Evolutionary conservation across 2,329 filamentous ascomycete genomes (phyloP).

Genomic region (Dactylonectria estremocensis): DNA sequence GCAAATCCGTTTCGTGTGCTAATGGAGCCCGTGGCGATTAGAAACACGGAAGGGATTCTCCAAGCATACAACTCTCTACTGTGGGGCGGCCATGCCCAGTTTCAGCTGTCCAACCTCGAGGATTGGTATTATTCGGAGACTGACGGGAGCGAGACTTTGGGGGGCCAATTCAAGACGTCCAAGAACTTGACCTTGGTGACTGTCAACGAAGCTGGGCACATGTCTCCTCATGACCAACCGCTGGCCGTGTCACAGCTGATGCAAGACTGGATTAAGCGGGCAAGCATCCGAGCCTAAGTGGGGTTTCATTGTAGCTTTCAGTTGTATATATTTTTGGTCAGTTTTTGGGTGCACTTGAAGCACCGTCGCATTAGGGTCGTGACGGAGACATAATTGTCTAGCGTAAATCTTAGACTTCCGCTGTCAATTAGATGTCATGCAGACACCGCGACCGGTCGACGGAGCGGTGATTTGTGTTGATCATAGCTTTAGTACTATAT

Average conservation of each 20-base stretch:
- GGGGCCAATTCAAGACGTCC: not conserved
- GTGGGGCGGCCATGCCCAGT: not conserved
- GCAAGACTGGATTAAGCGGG: not conserved
- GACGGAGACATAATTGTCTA: too few relatives aligned
- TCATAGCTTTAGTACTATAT: too few relatives aligned
- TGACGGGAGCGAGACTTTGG: not conserved
- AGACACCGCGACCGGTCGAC: too few relatives aligned
- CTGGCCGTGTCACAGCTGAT: not conserved
- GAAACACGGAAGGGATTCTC: not conserved
- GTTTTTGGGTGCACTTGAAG: too few relatives aligned
- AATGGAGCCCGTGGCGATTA: not conserved
- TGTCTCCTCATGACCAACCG: not conserved
- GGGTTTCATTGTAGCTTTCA: too few relatives aligned
- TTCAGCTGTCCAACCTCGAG: not conserved
- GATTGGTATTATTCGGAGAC: not conserved
- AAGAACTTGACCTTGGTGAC: not conserved
- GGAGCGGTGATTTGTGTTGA: too few relatives aligned
- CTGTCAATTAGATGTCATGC: too few relatives aligned
- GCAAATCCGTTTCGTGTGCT: not conserved
- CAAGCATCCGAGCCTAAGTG: too few relatives aligned
- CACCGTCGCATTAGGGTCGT: too few relatives aligned
- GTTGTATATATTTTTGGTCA: too few relatives aligned
- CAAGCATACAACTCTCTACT: not conserved
- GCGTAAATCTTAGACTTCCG: too few relatives aligned
- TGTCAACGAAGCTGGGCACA: slow-evolving; percentile 1